These are phyloP conservation scores for Ophiostoma pallidulum DNA, from an alignment of 2,329 filamentous ascomycete genomes.

Conservation along the genomic window DNA sequence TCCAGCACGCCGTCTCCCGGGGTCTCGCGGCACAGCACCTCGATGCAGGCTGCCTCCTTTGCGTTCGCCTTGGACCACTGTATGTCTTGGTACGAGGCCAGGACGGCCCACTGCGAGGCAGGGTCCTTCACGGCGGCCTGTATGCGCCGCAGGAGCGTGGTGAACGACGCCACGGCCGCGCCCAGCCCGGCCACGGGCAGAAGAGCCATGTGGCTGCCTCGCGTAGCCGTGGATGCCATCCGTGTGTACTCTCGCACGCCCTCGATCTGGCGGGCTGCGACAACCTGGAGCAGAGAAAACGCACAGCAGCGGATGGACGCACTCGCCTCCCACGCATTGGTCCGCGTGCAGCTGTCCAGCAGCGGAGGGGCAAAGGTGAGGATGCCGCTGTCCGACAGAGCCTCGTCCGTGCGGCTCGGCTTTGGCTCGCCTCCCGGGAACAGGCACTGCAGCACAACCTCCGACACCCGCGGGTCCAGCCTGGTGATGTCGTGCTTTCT, in stretches of 20 bases:
- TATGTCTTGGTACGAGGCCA: slow-evolving; percentile 30
- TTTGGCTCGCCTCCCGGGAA: background rate
- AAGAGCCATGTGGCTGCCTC: slow-evolving; percentile 26
- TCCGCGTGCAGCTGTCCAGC: slow-evolving; percentile 28
- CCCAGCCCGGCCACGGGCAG: slow-evolving; percentile 16
- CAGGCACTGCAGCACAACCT: slow-evolving; percentile 20
- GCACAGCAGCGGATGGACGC: slow-evolving; percentile 27
- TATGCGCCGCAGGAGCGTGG: slow-evolving; percentile 20
- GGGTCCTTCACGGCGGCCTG: slow-evolving; percentile 7
- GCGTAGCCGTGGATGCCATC: slow-evolving; percentile 22
- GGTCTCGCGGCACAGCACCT: slow-evolving; percentile 22
- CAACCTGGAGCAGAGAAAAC: slow-evolving; percentile 26
- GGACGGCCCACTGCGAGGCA: slow-evolving; percentile 25
- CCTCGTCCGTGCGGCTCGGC: background rate
- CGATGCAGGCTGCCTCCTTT: slow-evolving; percentile 24
- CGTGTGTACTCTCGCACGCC: slow-evolving; percentile 31
- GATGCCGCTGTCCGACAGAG: slow-evolving; percentile 21
- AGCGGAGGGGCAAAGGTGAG: slow-evolving; percentile 34
- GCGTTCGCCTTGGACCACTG: slow-evolving; percentile 23
- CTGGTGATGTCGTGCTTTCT: background rate
- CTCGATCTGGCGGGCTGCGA: slow-evolving; percentile 11
- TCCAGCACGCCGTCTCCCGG: slow-evolving; percentile 23
- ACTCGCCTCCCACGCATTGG: slow-evolving; percentile 32
- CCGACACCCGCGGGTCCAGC: slow-evolving; percentile 24
- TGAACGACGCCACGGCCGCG: slow-evolving; percentile 19